Base-by-base conservation (phyloP, 192 early-diverging fungal genomes). In the Pecoramyces ruminantium region DNA sequence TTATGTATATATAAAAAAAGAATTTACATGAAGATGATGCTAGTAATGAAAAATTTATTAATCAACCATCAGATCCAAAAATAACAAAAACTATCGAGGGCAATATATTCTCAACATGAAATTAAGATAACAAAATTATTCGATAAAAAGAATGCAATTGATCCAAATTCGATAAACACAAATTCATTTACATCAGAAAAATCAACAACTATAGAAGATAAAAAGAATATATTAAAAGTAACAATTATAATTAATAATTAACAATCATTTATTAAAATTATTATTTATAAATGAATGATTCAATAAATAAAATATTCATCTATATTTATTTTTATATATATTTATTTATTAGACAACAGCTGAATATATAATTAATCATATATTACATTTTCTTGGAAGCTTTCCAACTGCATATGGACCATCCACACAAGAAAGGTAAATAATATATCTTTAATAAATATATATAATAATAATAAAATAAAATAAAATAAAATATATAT, bases 371-470 rank as follows among this genome's bases (percentile, higher is more conserved):
- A 67, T 67, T 67, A 67, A 67, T 67, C 51, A 67, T 67, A 67
- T 67, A n/a, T 67, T 67, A 67, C 34, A 77, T 83, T 51, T 78
- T 51, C 17, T 51, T 82, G 39, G 78, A 30, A 29, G 29, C 17
- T 38, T 79, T 81, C 28, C 78, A 29, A 67, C 85, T 2, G 80
- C 67, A 4, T 80, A 87, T 38, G 34, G 28, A 80, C 81, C 77
- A 18, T 14, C 79, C 38, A 79, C 29, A 84, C 87, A 29, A 85
- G 85, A 2, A 83, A 90, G 38, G 77, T 87, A 30, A 87, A 84
- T 15, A 84, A 86, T 15, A 82, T 83, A 9, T 79, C n/a, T n/a
- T n/a, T n/a, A n/a, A n/a, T n/a, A n/a, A n/a, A 85, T 39, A 29
- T 79, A 12, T 79, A 86, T n/a, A 84, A 85, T 40, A 82, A 87